phyloP scores from a whole-genome alignment of 345 rosid genomes.

The Conringia planisiliqua region DNA sequence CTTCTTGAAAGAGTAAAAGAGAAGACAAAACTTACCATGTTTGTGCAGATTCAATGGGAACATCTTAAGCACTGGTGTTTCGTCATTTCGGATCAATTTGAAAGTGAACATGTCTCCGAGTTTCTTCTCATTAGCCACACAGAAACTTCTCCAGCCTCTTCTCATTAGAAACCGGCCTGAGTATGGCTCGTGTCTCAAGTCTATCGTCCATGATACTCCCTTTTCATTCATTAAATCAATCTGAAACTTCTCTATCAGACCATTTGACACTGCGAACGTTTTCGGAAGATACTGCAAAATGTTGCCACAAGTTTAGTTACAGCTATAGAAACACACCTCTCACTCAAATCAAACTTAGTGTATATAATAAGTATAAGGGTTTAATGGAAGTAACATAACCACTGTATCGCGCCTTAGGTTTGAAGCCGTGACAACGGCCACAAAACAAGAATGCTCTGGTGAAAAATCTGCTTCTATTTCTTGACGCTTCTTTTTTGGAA shows the following conservation, averaged over 20 bases:
- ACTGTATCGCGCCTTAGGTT: slow-evolving; percentile 3
- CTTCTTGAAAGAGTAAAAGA: neutral
- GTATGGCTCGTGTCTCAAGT: neutral
- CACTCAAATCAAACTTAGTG: neutral
- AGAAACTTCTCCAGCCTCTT: slow-evolving; percentile 25
- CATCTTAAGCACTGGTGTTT: slow-evolving; percentile 8
- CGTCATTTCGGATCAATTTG: neutral
- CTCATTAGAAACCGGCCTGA: neutral
- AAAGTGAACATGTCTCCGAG: neutral
- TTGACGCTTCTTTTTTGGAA: neutral
- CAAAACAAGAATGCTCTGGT: neutral
- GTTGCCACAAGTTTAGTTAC: neutral
- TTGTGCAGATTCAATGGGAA: neutral
- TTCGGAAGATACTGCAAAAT: slow-evolving; percentile 13
- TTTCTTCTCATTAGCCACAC: slow-evolving; percentile 20
- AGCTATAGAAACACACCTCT: neutral
- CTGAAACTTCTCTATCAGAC: neutral
- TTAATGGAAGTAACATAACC: slow-evolving; percentile 18
- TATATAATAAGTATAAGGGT: neutral
- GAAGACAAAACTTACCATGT: neutral
- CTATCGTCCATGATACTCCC: slow-evolving; percentile 14
- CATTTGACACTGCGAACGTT: neutral
- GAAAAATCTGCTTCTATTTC: neutral
- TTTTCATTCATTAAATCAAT: slow-evolving; percentile 14
- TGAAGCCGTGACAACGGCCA: slow-evolving; percentile 2